phyloP scores from a whole-genome alignment of 306 rosid species.

The Urtica urens region DNA sequence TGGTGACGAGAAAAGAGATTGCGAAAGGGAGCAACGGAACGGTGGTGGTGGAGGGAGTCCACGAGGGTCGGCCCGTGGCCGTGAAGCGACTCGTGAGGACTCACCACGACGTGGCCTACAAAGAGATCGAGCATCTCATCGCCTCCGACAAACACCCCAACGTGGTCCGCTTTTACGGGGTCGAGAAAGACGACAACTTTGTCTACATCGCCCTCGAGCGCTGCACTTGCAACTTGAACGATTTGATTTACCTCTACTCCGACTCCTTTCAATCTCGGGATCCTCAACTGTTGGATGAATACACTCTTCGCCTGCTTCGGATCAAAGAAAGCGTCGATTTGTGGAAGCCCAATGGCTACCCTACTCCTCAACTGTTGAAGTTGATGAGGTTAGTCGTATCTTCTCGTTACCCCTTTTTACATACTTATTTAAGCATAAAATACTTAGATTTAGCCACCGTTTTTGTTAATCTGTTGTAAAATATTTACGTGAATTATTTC shows the following conservation, averaged over 20 bases:
- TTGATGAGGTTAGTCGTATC: conserved; percentile 50
- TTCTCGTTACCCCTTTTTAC: background rate
- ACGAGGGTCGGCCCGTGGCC: conserved; percentile 64
- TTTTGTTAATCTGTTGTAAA: no score
- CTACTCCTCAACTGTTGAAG: conserved; percentile 45
- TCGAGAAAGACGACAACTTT: conserved; percentile 68
- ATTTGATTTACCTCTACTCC: conserved; percentile 35
- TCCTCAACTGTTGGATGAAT: conserved; percentile 5
- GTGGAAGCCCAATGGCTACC: conserved; percentile 52
- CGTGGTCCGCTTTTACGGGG: conserved; percentile 69
- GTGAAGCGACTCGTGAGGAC: conserved; percentile 63
- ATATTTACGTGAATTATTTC: no score
- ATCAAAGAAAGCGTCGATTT: conserved; percentile 19
- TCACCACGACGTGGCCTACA: conserved; percentile 51
- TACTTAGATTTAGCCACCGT: no score
- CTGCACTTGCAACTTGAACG: conserved; percentile 50
- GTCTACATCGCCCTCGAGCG: conserved; percentile 62
- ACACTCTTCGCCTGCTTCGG: conserved; percentile 7
- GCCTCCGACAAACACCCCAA: conserved; percentile 63
- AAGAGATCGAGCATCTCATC: conserved; percentile 64
- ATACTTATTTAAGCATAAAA: background rate
- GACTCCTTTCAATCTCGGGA: conserved; percentile 22
- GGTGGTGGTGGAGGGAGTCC: conserved; percentile 48
- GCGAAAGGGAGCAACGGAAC: conserved; percentile 78
- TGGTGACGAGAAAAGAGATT: conserved; percentile 50